Percentiles rank a stretch among this genome's conserved stretches.
Conservation (phyloP, 2,329 filamentous ascomycete genomes). For the Epichloe scottii region DNA sequence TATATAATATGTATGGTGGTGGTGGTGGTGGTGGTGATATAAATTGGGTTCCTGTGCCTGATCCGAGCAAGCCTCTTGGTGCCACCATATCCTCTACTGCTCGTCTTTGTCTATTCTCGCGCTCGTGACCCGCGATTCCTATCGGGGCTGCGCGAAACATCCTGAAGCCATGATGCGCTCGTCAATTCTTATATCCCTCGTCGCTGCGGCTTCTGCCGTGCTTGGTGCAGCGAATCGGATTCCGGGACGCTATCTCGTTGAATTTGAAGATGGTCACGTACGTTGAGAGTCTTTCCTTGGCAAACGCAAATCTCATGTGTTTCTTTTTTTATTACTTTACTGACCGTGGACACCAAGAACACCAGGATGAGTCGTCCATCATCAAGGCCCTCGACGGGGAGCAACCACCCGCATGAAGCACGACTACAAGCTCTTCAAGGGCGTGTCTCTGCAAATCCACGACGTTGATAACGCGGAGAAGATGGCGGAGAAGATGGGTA, state of each 20-base stretch:
- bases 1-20: neutral
- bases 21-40: no score
- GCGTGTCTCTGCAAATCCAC: constrained; percentile 39
- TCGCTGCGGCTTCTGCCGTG: constrained; percentile 15
- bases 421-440: constrained; percentile 39
- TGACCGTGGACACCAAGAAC: neutral
- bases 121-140: neutral
- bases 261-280: constrained; percentile 38
- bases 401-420: constrained; percentile 34
- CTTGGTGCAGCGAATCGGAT: constrained; percentile 20
- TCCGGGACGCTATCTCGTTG: constrained; percentile 38
- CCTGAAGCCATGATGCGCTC: constrained; percentile 6
- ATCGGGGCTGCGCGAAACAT: neutral
- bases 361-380: constrained; percentile 3
- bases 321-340: neutral
- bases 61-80: neutral
- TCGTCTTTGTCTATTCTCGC: neutral
- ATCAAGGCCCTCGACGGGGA: constrained; percentile 5
- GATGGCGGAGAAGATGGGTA: constrained; percentile 27
- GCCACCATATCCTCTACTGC: neutral
- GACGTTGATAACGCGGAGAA: constrained; percentile 31
- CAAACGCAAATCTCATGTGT: neutral
- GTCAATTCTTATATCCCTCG: constrained; percentile 6
- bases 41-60: no score
- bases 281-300: neutral